Base-by-base conservation (phyloP, 2,329 filamentous ascomycete species). In the Phyllosticta citriasiana region DNA sequence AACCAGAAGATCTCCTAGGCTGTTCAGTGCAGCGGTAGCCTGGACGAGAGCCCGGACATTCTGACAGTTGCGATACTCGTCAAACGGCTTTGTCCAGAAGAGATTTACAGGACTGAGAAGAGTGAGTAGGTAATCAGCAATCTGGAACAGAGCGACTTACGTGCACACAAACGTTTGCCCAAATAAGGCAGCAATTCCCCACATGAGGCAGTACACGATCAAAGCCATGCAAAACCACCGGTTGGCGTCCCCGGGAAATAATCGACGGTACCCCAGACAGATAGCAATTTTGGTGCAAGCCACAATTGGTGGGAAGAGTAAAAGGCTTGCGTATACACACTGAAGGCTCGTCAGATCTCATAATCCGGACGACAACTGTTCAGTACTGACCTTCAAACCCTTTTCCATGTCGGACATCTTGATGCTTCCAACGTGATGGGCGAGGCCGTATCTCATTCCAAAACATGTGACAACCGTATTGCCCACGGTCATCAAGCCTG, bases 171-270 rank as follows among this genome's bases (percentile, higher is more conserved):
- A 61, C 1, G 70, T 56, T 8, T 64, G 65, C 12, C 68, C 52
- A 58, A 70, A 70, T 57, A 70, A 70, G 10, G 62, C 64, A 0
- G 64, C 63, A 1, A 64, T 51, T 6, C 64, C 66, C 56, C 69
- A 63, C 14, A 62, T 51, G 1, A 68, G 53, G 0, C 65, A 68
- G n/a, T 69, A 72, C 8, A 60, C 60, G 9, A 72, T 58, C 65
- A 69, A 66, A n/a, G 62, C 19, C n/a, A 63, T 61, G 53, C 70
- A 72, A 53, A 72, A 72, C 62, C 62, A 66, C 50, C 64, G 67
- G 50, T 70, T 70, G 9, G n/a, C 22, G 24, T 59, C 62, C 22
- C 65, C 64, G 3, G 68, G 67, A 30, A 71, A 72, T 0, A 71
- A 63, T 6, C 66, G 64, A 2, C 71, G 57, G 53, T 72, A 72